Evolutionary conservation across 2,329 filamentous ascomycete species (phyloP).

Genomic region (Fusarium fracticaudum): DNA sequence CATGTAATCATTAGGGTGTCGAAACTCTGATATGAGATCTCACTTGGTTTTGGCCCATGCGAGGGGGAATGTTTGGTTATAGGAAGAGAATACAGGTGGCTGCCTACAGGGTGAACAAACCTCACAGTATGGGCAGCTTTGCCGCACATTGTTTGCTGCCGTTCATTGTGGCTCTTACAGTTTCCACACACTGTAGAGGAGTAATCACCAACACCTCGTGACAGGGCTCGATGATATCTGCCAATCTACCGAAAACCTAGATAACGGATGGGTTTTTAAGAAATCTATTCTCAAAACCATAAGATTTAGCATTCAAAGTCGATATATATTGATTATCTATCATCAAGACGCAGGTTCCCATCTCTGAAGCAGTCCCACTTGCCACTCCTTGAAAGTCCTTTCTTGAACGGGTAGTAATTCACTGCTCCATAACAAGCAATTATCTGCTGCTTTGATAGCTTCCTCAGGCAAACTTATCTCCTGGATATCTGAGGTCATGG

Average conservation of each 20-base stretch:
- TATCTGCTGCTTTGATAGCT: conserved; percentile 57
- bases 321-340: not conserved
- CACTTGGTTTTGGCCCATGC: not conserved
- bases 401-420: conserved; percentile 64
- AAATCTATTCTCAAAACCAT: not conserved
- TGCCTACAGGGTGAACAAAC: not conserved
- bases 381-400: conserved; percentile 71
- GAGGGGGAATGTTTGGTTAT: not conserved
- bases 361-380: conserved; percentile 68
- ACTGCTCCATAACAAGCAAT: conserved; percentile 59
- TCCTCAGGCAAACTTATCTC: conserved; percentile 64
- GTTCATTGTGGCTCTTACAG: not conserved
- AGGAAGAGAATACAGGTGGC: not conserved
- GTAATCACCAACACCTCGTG: not conserved
- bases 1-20: not conserved
- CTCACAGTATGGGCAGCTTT: not conserved
- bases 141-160: not conserved
- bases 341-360: conserved; percentile 39
- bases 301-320: not conserved
- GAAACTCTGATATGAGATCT: not conserved
- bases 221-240: not conserved
- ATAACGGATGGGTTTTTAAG: not conserved
- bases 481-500: conserved; percentile 65
- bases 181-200: not conserved
- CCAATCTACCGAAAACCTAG: not conserved